Conservation (phyloP, 768 basidiomycete genomes). For the Russula brevipes region DNA sequence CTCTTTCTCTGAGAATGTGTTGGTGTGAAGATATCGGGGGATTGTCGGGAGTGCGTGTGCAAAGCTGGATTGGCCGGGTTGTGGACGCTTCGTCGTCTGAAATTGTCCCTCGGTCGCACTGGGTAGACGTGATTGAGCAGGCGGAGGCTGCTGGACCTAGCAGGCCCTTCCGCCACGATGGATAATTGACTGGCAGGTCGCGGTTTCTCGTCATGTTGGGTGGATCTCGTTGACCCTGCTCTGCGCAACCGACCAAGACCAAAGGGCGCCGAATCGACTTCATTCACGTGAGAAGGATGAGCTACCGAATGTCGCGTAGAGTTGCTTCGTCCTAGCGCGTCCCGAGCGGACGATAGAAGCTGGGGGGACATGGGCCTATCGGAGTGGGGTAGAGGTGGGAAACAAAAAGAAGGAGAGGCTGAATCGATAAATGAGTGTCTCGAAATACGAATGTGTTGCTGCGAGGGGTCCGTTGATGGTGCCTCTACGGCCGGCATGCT, state of each 20-base stretch:
- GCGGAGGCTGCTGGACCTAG: conserved; percentile 10
- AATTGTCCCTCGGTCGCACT: conserved; percentile 5
- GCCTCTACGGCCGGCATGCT: not conserved
- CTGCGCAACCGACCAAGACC: not conserved
- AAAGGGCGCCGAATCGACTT: conserved; percentile 1
- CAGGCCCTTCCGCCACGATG: conserved; percentile 10
- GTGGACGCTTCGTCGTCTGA: conserved; percentile 11
- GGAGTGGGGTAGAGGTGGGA: not conserved
- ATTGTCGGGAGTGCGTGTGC: not conserved
- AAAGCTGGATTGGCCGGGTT: not conserved
- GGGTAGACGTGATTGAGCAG: not conserved
- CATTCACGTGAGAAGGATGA: not conserved
- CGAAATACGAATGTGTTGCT: not conserved
- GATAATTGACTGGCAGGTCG: not conserved
- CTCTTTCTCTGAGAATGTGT: conserved; percentile 28
- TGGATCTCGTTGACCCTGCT: not conserved
- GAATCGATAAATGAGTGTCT: not conserved
- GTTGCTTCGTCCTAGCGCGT: not conserved
- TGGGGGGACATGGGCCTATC: not conserved
- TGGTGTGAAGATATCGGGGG: not conserved
- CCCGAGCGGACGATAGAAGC: not conserved
- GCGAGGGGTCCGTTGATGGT: not conserved
- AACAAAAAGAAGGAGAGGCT: not conserved
- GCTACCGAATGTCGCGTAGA: not conserved
- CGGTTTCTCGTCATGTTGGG: not conserved